Evolutionary conservation across 352 stramenopile genomes (phyloP), one percentile per base, ranked within the genome.

Genomic region (Phytopythium litorale): DNA sequence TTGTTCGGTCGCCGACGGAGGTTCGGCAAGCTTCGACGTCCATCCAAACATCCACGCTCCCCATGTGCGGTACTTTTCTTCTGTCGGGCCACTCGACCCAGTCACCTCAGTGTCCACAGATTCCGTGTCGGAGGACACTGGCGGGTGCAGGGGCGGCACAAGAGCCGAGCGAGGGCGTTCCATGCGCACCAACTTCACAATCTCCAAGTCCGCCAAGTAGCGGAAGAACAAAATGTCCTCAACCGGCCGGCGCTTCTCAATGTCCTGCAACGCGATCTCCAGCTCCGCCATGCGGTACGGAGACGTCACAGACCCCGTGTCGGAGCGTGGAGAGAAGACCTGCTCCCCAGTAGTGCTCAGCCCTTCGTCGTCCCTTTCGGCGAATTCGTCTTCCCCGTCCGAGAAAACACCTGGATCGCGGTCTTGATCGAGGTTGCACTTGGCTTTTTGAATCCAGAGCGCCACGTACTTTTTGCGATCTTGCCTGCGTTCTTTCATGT

Each of bases 171-270:
- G 64, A 65, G 52, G 63, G 56, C 37, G 57, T 50, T 49, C 60
- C 4, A 43, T 65, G 56, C 57, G 72, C 48, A 75, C 61, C 30
- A 68, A 51, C 45, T 78, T 78, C 50, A 62, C 60, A 66, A 87
- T 40, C 45, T 83, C 59, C 52, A 82, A 54, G 58, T 96, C 86
- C 6, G 76, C 84, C 51, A 95, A 62, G 56, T 89, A 95, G 21
- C 88, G 84, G 50, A 96, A 96, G 59, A 95, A 87, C 12, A 95
- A 67, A 6, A 96, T 78, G 35, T 96, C 88, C 70, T 95, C 88
- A 16, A 94, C 70, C 35, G 68, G 76, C 51, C 87, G 70, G n/a
- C 79, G 72, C 18, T 71, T 67, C 54, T 96, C 87, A 55, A 96
- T 94, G 55, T 83, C 71, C 65, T 94, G 80, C 9, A 96, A 60